Base-by-base conservation (phyloP, 2,329 filamentous ascomycete species). In the Penicillium sp. region DNA sequence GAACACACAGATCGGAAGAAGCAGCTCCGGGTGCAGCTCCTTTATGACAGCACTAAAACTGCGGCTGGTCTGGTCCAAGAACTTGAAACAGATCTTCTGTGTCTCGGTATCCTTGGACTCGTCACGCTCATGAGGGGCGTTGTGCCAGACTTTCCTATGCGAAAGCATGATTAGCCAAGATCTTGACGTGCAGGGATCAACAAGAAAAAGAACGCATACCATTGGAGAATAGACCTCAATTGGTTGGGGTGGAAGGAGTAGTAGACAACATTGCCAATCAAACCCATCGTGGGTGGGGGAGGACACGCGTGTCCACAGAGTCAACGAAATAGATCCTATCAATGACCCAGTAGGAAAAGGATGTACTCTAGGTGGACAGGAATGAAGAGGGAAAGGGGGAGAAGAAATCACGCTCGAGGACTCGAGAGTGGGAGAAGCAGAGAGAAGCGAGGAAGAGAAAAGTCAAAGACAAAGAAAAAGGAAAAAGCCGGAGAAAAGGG, bases 1-100 rank as follows among this genome's bases (percentile, higher is more conserved):
- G 77, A 98, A 98, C 7, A 97, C 75, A 40, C 84, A 82, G 31
- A 97, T 78, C 16, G 93, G 89, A 27, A 96, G 80, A 23, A 97
- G 80, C 20, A 98, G 81, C 70, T 98, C 91, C 1, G 89, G 89
- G 63, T 96, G 90, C 29, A 98, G 79, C 71, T 98, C 93, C 69
- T 94, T 82, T 51, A 98, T 98, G 62, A 98, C 93, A 32, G 88
- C 78, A 36, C 84, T 77, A 68, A 98, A 98, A 65, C 89, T 96
- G 45, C 93, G 86, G 64, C 90, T 96, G 36, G 93, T 98, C 73
- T 85, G 53, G 57, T 91, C 77, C 51, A 98, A 80, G 66, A 86
- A 87, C 50, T 86, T 73, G 73, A 94, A 97, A 75, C 93, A 97
- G 75, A 81, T 76, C 65, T 80, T 79, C 47, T 94, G 77, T 11